phyloP scores from a whole-genome alignment of 192 early-diverging fungal species.

The Coemansia sp. region DNA sequence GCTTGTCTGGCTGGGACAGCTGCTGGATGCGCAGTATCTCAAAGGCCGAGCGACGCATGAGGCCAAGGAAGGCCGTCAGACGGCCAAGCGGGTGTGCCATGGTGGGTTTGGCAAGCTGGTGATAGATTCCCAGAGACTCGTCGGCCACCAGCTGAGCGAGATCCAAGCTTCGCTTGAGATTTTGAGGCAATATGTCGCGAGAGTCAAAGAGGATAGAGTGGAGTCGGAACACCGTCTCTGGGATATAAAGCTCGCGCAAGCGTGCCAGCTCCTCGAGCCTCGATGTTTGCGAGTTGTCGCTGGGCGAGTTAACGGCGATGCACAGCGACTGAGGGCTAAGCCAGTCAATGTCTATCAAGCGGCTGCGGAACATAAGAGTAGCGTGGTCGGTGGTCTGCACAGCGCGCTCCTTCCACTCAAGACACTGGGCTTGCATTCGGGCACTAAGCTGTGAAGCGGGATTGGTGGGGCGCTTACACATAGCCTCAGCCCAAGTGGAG shows the following conservation, averaged over 20 bases:
- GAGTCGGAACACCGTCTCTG: conserved; percentile 66
- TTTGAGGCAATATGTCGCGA: conserved; percentile 53
- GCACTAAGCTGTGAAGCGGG: neutral
- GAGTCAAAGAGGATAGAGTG: conserved; percentile 70
- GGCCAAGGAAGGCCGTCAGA: conserved; percentile 49
- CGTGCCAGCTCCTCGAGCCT: conserved; percentile 44
- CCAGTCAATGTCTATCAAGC: conserved; percentile 40
- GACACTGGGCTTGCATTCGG: conserved; percentile 26
- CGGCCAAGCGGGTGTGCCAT: conserved; percentile 41
- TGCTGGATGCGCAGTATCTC: conserved; percentile 44
- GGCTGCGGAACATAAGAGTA: conserved; percentile 32
- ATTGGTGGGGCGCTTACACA: conserved; percentile 33
- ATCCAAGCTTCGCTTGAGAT: conserved; percentile 54
- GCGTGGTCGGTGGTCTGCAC: conserved; percentile 19
- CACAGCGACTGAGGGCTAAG: conserved; percentile 27
- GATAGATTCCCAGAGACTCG: conserved; percentile 48
- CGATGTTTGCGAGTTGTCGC: neutral
- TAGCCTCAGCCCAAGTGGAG: conserved; percentile 38
- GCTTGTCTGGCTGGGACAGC: conserved; percentile 33
- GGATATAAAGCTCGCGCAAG: conserved; percentile 59
- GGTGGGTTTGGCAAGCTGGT: conserved; percentile 48
- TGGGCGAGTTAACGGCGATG: neutral
- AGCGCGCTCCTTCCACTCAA: conserved; percentile 38
- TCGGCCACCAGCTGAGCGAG: conserved; percentile 59
- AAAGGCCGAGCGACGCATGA: conserved; percentile 55